These are phyloP conservation scores for Anaeromyces robustus DNA, from an alignment of 192 early-diverging fungal species.

Conservation along the genomic window DNA sequence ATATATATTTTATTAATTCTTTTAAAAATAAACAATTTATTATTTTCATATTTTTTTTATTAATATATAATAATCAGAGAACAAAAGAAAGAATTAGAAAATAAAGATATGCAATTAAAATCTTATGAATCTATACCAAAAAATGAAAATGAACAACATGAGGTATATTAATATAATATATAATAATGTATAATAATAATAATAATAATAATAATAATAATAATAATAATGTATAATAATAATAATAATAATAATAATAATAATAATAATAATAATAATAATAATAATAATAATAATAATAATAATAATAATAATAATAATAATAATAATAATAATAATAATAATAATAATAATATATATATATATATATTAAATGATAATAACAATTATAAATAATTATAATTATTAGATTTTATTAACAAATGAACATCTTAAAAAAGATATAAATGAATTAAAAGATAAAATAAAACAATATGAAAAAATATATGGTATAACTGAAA, in stretches of 20 bases:
- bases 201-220: background rate
- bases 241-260: no score
- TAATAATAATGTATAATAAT: no score
- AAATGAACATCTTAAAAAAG: constrained; percentile 17
- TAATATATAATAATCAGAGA: background rate
- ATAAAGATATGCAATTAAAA: background rate
- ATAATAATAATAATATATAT: no score
- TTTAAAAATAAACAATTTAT: no score
- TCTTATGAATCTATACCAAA: background rate
- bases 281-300: background rate
- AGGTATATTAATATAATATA: background rate
- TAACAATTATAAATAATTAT: no score
- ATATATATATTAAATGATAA: no score
- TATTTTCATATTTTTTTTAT: no score
- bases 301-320: background rate
- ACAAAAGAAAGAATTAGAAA: background rate
- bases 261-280: background rate
- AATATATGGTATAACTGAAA: constrained; percentile 8
- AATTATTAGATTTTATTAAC: background rate
- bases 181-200: background rate
- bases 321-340: background rate
- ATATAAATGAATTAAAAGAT: constrained; percentile 18
- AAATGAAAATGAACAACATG: background rate
- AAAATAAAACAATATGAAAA: constrained; percentile 13
- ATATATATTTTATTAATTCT: no score